These are phyloP conservation scores for Trichosporon asahii DNA, from an alignment of 1,284 basidiomycete genomes.

Conservation along the genomic window DNA sequence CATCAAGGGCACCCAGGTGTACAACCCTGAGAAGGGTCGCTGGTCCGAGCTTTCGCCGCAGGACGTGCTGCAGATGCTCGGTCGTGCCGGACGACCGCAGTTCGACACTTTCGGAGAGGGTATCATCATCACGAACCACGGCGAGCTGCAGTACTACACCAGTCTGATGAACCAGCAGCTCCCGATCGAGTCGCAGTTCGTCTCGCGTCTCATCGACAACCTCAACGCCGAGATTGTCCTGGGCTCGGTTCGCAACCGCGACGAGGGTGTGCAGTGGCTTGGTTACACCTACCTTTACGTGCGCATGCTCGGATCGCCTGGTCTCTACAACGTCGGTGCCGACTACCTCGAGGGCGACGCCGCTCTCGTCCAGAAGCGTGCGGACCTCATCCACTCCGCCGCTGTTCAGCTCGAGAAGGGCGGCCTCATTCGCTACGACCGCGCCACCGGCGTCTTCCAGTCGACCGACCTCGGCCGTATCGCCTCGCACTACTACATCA, in stretches of 20 bases:
- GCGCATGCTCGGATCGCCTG: conserved; percentile 90
- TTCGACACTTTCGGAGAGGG: conserved; percentile 98
- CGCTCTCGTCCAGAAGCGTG: conserved; percentile 82
- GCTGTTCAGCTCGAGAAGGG: conserved; percentile 93
- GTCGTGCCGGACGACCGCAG: conserved; percentile 94
- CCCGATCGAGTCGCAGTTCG: conserved; percentile 95
- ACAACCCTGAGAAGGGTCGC: conserved; percentile 96
- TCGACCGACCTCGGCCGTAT: conserved; percentile 90
- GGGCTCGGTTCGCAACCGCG: conserved; percentile 89
- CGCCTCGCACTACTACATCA: conserved; percentile 95
- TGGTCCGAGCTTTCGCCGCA: conserved; percentile 96
- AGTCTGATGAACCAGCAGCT: conserved; percentile 91
- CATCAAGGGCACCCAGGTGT: conserved; percentile 99
- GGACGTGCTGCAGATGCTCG: conserved; percentile 98
- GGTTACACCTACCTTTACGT: conserved; percentile 95
- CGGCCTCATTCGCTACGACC: conserved; percentile 89
- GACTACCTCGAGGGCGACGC: conserved; percentile 83
- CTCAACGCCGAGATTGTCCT: conserved; percentile 97
- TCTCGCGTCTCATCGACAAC: conserved; percentile 88
- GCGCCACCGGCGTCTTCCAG: conserved; percentile 81
- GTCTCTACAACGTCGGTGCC: conserved; percentile 80
- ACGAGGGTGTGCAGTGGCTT: conserved; percentile 97
- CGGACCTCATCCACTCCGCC: conserved; percentile 91
- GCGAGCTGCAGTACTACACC: conserved; percentile 94
- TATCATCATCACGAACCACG: conserved; percentile 97